Percentiles rank a stretch among this genome's conserved stretches.
phyloP scores from a whole-genome alignment of 2,329 filamentous ascomycete genomes.

The Pseudogymnoascus sp. region DNA sequence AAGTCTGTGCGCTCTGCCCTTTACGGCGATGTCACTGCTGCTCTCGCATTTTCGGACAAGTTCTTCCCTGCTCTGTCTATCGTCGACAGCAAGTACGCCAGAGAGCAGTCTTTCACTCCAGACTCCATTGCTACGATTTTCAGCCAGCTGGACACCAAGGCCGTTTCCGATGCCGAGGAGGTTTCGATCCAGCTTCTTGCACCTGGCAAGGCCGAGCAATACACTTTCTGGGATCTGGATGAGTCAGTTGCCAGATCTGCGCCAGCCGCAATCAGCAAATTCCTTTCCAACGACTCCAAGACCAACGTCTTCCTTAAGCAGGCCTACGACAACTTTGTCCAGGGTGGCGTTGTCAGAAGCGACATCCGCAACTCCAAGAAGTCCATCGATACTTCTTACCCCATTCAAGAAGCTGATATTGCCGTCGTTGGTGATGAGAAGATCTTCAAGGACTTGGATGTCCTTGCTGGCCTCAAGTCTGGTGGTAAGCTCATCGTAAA shows the following conservation, averaged over 20 bases:
- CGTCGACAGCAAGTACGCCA: constrained; percentile 83
- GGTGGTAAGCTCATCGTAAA: constrained; percentile 68
- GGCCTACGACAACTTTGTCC: constrained; percentile 56
- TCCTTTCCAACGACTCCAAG: constrained; percentile 65
- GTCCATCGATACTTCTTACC: constrained; percentile 76
- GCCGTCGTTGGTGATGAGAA: constrained; percentile 71
- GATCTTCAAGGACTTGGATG: constrained; percentile 69
- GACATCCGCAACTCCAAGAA: constrained; percentile 80
- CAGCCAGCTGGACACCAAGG: constrained; percentile 39
- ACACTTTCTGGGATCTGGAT: constrained; percentile 89
- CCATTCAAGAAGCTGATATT: constrained; percentile 70
- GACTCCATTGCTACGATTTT: constrained; percentile 45
- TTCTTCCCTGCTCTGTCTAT: constrained; percentile 57
- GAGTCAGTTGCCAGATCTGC: constrained; percentile 59
- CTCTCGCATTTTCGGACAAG: constrained; percentile 69
- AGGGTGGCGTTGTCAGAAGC: constrained; percentile 72
- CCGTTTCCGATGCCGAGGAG: constrained; percentile 27
- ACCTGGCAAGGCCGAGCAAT: constrained; percentile 61
- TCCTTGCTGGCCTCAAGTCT: constrained; percentile 61
- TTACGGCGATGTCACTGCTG: constrained; percentile 83
- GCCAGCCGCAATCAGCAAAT: constrained; percentile 49
- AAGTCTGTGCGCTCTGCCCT: constrained; percentile 71
- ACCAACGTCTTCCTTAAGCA: constrained; percentile 54
- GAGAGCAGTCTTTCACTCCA: constrained; percentile 50
- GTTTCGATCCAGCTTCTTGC: constrained; percentile 45